Base-by-base conservation (phyloP, 345 rosid genomes). In the Combretum micranthum region DNA sequence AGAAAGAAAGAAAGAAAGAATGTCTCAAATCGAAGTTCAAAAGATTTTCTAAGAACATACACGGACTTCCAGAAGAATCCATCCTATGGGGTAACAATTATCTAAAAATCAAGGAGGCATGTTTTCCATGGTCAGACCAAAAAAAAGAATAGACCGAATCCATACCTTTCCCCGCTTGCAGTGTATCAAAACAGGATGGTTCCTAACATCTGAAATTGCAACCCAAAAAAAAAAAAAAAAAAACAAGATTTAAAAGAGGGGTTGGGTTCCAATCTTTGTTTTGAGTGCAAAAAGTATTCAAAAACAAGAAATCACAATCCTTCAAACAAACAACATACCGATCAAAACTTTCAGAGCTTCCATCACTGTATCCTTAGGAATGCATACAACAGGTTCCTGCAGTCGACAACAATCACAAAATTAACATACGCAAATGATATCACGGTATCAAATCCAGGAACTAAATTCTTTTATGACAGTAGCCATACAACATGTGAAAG, bases 151-250 rank as follows among this genome's bases (percentile, higher is more conserved):
- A 22, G 22, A 50, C 14, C 4, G 13, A 14, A 12, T 50, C 2
- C 17, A 51, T 71, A 85, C 97, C 97, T 90, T 90, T 56, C 97
- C 96, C 0, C 82, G 85, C 56, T 82, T 87, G 80, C 96, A 90
- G 53, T 90, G 97, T 74, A 90, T 85, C 75, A 90, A 68, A 75
- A 87, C 64, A 4, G 97, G 97, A 63, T 87, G 93, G 56, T 85
- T 85, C 68, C 89, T 80, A 54, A 82, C 91, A 79, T 87, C 97
- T 90, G 80, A 14, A 72, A 63, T 22, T n/a, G n/a, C n/a, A n/a
- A n/a, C n/a, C n/a, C n/a, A n/a, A n/a, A n/a, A n/a, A n/a, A 15
- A 21, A 21, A 14, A 20, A 55, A 6, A 15, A 15, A 52, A 13
- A 26, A 23, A 47, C 20, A 1, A 19, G 25, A 32, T 20, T 53